Evolutionary conservation across 75 land plant genomes (phyloP), one percentile per base, ranked within the genome.

Genomic region (Pseudotsuga menziesii): DNA sequence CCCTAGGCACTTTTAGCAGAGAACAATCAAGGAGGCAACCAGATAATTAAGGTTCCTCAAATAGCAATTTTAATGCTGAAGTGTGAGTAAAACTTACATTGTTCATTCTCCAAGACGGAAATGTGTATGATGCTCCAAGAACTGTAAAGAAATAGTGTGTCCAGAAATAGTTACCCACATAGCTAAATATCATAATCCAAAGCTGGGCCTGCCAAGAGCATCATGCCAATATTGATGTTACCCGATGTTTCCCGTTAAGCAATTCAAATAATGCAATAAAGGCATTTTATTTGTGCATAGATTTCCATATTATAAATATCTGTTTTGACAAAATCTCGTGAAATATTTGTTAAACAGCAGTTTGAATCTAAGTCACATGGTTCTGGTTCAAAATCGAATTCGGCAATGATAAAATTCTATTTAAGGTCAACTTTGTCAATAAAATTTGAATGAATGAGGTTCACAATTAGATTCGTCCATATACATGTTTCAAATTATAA

Each of bases 141-240:
- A 96, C 97, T 20, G 86, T 91, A 83, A 92, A 96, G 79, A 96
- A 96, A 58, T 96, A 96, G 77, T 96, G 99, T 35, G 99, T 96
- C 99, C 94, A 96, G 75, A 96, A 96, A 86, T 94, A 96, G 81
- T 96, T 96, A 7, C 99, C 99, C 77, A 94, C 99, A 80, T 90
- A 96, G 56, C 99, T 96, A 73, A 93, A 91, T 44, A 96, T 84
- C 32, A 85, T 74, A 60, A 96, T 91, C 99, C 99, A 96, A n/a
- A 96, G 59, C 76, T 86, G 90, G 22, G 99, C 99, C 99, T 96
- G 91, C 71, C 29, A 79, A 57, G 78, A 74, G 19, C 56, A 60
- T 32, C 39, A 76, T 29, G 26, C n/a, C 9, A 29, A 12, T 64
- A n/a, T 3, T 32, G 25, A 76, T 1, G 35, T 44, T 23, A 32